Evolutionary conservation across 1,284 basidiomycete genomes (phyloP).

Genomic region (Lentinus polychrous): DNA sequence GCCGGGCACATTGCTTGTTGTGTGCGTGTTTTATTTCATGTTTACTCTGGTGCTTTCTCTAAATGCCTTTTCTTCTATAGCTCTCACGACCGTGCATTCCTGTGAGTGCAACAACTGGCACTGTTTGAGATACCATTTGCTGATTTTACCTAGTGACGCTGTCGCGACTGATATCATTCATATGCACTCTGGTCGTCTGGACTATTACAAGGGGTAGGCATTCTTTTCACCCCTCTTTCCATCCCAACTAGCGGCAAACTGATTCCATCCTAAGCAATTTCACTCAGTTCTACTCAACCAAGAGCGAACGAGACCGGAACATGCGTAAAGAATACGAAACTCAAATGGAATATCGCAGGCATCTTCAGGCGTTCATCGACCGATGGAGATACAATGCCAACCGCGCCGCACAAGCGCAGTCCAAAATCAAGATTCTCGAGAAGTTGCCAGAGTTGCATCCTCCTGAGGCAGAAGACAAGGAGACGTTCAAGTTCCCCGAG

Average conservation of each 20-base stretch:
- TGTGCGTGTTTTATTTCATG: conserved; percentile 42
- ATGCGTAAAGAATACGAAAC: conserved; percentile 93
- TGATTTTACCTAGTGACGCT: conserved; percentile 55
- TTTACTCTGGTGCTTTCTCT: conserved; percentile 3
- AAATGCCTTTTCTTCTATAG: conserved; percentile 28
- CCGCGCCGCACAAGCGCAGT: conserved; percentile 50
- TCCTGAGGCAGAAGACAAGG: conserved; percentile 85
- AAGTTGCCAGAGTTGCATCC: conserved; percentile 94
- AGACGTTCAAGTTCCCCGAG: conserved; percentile 91
- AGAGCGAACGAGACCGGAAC: conserved; percentile 90
- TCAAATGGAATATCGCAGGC: conserved; percentile 91
- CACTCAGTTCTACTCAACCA: conserved; percentile 97
- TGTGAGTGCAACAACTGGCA: conserved; percentile 41
- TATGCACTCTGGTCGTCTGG: conserved; percentile 90
- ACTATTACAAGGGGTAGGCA: conserved; percentile 86
- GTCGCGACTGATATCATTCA: conserved; percentile 96
- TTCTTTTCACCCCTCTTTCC: not conserved
- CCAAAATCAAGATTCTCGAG: conserved; percentile 97
- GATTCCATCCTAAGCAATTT: conserved; percentile 84
- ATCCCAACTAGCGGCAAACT: not conserved
- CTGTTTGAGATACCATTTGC: not conserved
- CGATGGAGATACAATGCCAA: conserved; percentile 95
- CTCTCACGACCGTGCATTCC: conserved; percentile 97
- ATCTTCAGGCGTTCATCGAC: conserved; percentile 97
- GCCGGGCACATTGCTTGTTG: conserved; percentile 90